Percentiles rank a stretch among this genome's conserved stretches.
phyloP scores from a whole-genome alignment of 2,329 filamentous ascomycete genomes.

The Aureobasidium melanogenum region DNA sequence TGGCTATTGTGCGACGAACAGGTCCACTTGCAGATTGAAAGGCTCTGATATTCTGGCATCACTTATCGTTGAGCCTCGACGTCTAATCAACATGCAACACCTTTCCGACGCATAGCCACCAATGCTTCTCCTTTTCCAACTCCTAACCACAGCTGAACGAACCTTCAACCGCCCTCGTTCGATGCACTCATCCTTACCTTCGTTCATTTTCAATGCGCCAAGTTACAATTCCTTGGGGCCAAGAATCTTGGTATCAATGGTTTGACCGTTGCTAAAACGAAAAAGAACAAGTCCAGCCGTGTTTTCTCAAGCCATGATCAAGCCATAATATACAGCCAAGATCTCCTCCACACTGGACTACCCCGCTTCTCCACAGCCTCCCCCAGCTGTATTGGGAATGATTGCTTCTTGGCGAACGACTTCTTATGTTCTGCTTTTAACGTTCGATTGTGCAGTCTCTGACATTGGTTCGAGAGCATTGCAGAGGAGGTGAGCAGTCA shows the following conservation, averaged over 20 bases:
- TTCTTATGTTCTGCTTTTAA: neutral
- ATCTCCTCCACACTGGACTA: neutral
- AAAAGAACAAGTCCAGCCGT: slow-evolving; percentile 3
- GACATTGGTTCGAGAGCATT: neutral
- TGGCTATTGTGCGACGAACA: neutral
- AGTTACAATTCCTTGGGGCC: neutral
- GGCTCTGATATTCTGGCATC: neutral
- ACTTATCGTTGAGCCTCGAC: no score
- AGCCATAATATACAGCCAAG: neutral
- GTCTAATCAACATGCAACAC: neutral
- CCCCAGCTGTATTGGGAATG: neutral
- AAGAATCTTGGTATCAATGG: slow-evolving; percentile 8
- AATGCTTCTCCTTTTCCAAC: neutral
- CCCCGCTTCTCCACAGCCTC: slow-evolving; percentile 3
- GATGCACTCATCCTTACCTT: neutral
- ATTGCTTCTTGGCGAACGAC: neutral
- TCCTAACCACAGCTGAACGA: neutral
- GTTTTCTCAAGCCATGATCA: neutral
- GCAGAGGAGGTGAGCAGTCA: neutral
- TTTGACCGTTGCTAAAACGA: neutral
- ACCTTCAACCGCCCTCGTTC: neutral
- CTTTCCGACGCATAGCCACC: neutral
- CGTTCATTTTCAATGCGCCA: neutral
- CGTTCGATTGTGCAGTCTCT: neutral
- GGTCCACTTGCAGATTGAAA: no score